These are phyloP conservation scores for Botryobasidium botryosum DNA, from an alignment of 768 basidiomycete species.

Conservation along the genomic window DNA sequence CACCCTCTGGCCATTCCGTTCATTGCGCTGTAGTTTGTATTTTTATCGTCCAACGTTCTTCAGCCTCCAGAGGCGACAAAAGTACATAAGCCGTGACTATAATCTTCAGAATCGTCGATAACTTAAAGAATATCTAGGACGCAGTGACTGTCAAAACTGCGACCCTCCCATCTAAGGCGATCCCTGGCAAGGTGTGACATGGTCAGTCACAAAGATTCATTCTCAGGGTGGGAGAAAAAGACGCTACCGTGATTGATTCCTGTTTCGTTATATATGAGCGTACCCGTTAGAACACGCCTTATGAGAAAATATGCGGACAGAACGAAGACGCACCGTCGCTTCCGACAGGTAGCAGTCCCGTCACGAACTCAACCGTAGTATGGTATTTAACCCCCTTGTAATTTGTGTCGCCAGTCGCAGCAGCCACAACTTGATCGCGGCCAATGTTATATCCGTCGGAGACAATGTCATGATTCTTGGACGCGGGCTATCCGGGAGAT, in stretches of 20 bases:
- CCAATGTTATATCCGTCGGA: not conserved
- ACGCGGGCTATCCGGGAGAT: too few species aligned
- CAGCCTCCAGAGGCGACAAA: too few species aligned
- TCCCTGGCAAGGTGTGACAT: too few species aligned
- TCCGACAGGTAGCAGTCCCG: not conserved
- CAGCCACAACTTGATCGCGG: not conserved
- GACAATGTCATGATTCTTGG: not conserved
- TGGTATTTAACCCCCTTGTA: not conserved
- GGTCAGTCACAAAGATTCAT: too few species aligned
- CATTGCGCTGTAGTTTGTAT: too few species aligned
- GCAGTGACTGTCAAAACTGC: not conserved
- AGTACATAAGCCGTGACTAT: too few species aligned
- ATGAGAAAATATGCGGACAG: not conserved
- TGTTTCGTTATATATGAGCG: not conserved
- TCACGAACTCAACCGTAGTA: not conserved
- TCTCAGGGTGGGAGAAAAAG: too few species aligned
- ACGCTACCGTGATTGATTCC: conserved; percentile 2
- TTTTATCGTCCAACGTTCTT: too few species aligned
- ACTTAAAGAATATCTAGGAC: too few species aligned
- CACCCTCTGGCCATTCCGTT: too few species aligned
- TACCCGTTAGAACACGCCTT: not conserved
- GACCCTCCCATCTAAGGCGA: not conserved
- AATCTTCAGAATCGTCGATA: too few species aligned
- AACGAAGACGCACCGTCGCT: not conserved
- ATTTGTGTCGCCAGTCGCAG: not conserved